Base-by-base conservation (phyloP, 192 early-diverging fungal species). In the Powellomyces hirtus region DNA sequence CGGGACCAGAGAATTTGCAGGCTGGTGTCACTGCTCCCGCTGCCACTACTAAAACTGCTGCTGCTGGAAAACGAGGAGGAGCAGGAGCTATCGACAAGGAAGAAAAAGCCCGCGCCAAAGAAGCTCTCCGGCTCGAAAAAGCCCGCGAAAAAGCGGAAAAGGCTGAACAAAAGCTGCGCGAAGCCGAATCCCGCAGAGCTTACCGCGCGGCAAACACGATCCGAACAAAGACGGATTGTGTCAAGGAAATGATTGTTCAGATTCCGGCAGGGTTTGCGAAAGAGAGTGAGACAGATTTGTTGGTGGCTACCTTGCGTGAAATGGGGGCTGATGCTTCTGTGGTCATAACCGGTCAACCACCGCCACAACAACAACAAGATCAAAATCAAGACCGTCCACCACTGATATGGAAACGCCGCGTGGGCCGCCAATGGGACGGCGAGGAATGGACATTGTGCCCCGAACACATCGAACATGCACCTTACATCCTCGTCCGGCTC, bases 241-340 rank as follows among this genome's bases (percentile, higher is more conserved):
- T 66, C 62, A 52, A 38, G 27, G 75, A 76, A 33, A 59, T 76
- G 63, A 73, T 73, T 52, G 62, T 72, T 20, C 37, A 53, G 20
- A 56, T 76, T 3, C 45, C 62, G 13, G 42, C 16, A 11, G 59
- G 37, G 11, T 76, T 70, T 59, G 35, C 27, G 1, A n/a, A 27
- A n/a, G 34, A 29, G 11, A 27, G 1, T 7, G 65, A 58, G 18
- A 46, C 20, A 18, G 73, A 51, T 4, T 10, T 40, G 31, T 24
- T 70, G 36, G 34, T 64, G 13, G 46, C 51, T 6, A 38, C 61
- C 7, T 38, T 67, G 29, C 35, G 57, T 7, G 69, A 55, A 26
- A 52, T 59, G 1, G 68, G 70, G 16, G 68, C 66, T 18, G 52
- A 61, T 1, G 64, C 53, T 16, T 16, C 26, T 4, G 14, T 56